phyloP scores from a whole-genome alignment of 73 alveolate genomes.

The Durusdinium trenchii region DNA sequence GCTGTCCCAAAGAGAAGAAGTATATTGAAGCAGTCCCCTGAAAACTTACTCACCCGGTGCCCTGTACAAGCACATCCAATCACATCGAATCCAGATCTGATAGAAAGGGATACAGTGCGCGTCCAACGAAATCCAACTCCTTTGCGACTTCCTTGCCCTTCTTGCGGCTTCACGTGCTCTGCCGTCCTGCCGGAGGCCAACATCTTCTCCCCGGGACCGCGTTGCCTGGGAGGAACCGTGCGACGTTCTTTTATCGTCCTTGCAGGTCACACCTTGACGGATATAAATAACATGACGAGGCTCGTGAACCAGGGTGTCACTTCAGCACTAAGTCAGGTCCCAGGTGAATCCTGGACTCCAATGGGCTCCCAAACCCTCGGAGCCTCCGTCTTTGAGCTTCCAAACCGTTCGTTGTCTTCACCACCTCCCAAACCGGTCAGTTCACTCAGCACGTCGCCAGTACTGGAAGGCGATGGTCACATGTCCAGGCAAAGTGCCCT shows the following conservation, averaged over 20 bases:
- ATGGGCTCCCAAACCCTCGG: neutral
- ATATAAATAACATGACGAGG: neutral
- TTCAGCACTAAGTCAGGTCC: neutral
- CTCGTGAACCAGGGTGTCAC: neutral
- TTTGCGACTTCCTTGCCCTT: neutral
- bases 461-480: slow-evolving; percentile 94
- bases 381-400: no score
- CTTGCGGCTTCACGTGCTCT: neutral
- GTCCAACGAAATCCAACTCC: neutral
- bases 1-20: no score
- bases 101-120: no score
- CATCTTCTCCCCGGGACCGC: slow-evolving; percentile 87
- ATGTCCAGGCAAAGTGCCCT: slow-evolving; percentile 74
- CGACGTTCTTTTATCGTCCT: neutral
- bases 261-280: neutral
- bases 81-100: no score
- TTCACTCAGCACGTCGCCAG: slow-evolving; percentile 13
- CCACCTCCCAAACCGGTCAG: no score
- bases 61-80: no score
- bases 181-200: slow-evolving; percentile 64
- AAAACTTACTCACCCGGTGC: no score
- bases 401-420: no score
- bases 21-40: no score
- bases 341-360: neutral
- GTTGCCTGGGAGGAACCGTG: neutral